Percentiles rank a stretch among this genome's conserved stretches.
phyloP scores from a whole-genome alignment of 257 asterid species.

The Hygrophila difformis region DNA sequence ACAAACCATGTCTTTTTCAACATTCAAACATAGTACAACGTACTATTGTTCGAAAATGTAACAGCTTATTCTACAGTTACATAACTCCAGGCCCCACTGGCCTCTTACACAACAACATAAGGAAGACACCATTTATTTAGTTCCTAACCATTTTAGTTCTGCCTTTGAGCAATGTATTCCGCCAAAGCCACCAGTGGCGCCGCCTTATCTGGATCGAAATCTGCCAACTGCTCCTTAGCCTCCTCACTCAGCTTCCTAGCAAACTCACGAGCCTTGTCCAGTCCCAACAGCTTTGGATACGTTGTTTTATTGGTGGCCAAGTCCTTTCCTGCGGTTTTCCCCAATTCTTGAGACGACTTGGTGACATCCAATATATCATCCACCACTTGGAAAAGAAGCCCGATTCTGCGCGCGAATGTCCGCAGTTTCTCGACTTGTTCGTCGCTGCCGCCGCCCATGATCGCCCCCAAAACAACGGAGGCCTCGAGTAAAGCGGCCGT shows the following conservation, averaged over 20 bases:
- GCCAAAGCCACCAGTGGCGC: constrained; percentile 27
- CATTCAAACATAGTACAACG: no score
- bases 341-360: constrained; percentile 25
- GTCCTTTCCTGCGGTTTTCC: constrained; percentile 30
- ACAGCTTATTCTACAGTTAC: no score
- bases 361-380: constrained; percentile 31
- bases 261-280: constrained; percentile 21
- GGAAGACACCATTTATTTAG: no score
- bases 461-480: constrained; percentile 31
- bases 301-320: constrained; percentile 21
- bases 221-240: constrained; percentile 19
- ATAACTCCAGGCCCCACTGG: no score
- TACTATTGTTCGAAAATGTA: no score
- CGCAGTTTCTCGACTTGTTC: constrained; percentile 27
- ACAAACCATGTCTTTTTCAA: no score
- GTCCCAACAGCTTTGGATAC: constrained; percentile 27
- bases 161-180: constrained; percentile 25
- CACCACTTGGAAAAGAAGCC: constrained; percentile 32
- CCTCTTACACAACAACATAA: no score
- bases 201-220: constrained; percentile 19
- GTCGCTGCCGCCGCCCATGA: constrained; percentile 26
- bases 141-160: no score
- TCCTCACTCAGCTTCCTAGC: constrained; percentile 22
- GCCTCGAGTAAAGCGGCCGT: constrained; percentile 31
- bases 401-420: constrained; percentile 26